Percentiles rank a stretch among this genome's conserved stretches.
phyloP scores from a whole-genome alignment of 805 yeast species.

The Kodamaea restingae region DNA sequence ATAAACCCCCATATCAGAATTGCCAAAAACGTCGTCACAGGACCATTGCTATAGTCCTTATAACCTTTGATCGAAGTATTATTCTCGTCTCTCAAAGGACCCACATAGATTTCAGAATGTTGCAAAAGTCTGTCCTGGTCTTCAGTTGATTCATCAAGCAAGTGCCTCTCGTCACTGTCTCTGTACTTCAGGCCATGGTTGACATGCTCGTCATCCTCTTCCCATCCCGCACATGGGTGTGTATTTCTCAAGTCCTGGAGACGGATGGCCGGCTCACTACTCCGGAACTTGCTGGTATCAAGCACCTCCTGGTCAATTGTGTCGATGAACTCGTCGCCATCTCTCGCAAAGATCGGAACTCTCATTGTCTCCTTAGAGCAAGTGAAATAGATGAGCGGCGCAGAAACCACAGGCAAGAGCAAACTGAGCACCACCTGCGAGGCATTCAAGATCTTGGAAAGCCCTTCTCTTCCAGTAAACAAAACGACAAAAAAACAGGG shows the following conservation, averaged over 20 bases:
- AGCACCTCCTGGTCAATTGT: slow-evolving; percentile 14
- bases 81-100: not conserved
- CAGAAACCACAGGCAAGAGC: slow-evolving; percentile 80
- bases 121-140: not conserved
- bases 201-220: slow-evolving; percentile 26
- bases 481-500: slow-evolving; percentile 79
- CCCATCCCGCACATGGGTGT: slow-evolving; percentile 43
- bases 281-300: slow-evolving; percentile 22
- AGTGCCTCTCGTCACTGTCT: not conserved
- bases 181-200: slow-evolving; percentile 1
- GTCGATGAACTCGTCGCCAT: slow-evolving; percentile 24
- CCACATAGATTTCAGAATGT: no score
- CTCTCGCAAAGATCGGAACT: slow-evolving; percentile 39
- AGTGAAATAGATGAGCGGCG: slow-evolving; percentile 83
- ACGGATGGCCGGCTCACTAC: slow-evolving; percentile 38
- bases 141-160: no score
- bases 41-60: slow-evolving; percentile 71
- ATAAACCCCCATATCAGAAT: slow-evolving; percentile 66
- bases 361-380: slow-evolving; percentile 64
- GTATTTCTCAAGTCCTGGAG: slow-evolving; percentile 36
- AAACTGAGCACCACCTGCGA: slow-evolving; percentile 81
- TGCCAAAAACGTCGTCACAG: slow-evolving; percentile 49
- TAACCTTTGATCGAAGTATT: slow-evolving; percentile 26
- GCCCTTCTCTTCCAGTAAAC: slow-evolving; percentile 76
- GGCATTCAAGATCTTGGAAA: slow-evolving; percentile 67